Base-by-base conservation (phyloP, 1,284 basidiomycete species). In the Hypsizygus ulmarius region DNA sequence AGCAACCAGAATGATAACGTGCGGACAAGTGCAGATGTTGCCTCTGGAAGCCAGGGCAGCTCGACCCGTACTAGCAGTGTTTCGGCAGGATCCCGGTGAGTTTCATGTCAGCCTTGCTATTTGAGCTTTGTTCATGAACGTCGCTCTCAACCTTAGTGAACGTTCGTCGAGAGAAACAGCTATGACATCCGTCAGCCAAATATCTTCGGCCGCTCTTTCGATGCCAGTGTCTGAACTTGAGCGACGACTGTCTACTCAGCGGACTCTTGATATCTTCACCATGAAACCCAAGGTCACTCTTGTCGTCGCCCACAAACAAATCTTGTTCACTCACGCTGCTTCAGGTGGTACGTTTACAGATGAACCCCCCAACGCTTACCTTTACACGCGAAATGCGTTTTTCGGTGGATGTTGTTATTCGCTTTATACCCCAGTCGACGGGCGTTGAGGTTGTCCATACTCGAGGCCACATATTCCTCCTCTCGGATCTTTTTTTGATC, bases 251-350 rank as follows among this genome's bases (percentile, higher is more conserved):
- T 81, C 87, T 45, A 87, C 92, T 0, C 80, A 87, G 38, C 75
- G 80, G 25, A 92, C 91, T 3, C 70, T 97, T 28, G 96, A 99
- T 66, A 86, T 99, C 39, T 99, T 99, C 65, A 91, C 92, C 1
- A 96, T 99, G 94, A 81, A 83, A 59, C 88, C 90, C 3, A 95
- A 95, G 81, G 94, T 91, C 58, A 50, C 74, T 68, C n/a, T 14
- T 19, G 18, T 16, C 3, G 18, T 45, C 34, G 39, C 45, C 38
- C 41, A 43, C 33, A 12, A 33, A 51, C 50, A 55, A 57, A 45
- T 18, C 45, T 43, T 42, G 58, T 55, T 42, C 39, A 45, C 27
- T 42, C 33, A 10, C 43, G 47, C 10, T 19, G 7, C 39, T 53
- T 34, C 64, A 96, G 93, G 79, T 81, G 71, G 94, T 97, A 56